These are phyloP conservation scores for Boletales sp. DNA, from an alignment of 768 basidiomycete genomes.

Conservation along the genomic window DNA sequence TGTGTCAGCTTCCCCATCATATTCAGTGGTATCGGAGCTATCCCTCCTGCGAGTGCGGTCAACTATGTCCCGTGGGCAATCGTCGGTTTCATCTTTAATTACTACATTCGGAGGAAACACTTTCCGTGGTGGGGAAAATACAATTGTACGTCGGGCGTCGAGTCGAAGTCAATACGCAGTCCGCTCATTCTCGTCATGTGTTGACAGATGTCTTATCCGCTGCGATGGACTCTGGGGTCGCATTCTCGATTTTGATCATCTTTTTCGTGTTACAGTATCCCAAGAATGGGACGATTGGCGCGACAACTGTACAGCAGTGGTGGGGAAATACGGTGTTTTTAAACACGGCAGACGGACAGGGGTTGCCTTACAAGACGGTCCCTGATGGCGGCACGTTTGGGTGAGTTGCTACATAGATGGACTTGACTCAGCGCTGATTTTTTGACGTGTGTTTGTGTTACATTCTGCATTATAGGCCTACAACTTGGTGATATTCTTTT, in stretches of 20 bases:
- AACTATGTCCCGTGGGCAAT: constrained; percentile 69
- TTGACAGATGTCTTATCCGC: constrained; percentile 60
- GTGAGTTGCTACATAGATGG: constrained; percentile 12
- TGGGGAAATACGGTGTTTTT: constrained; percentile 47
- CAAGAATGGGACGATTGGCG: constrained; percentile 54
- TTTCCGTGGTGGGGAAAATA: constrained; percentile 68
- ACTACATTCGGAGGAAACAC: constrained; percentile 52
- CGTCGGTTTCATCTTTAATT: constrained; percentile 65
- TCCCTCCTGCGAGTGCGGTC: constrained; percentile 65
- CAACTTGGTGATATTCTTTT: no score
- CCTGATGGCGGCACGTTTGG: constrained; percentile 23
- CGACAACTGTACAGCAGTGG: constrained; percentile 52
- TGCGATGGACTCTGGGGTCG: constrained; percentile 68
- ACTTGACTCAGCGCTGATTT: no score
- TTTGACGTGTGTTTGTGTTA: no score
- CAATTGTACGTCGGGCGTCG: constrained; percentile 28
- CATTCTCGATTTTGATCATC: constrained; percentile 51
- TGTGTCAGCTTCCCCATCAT: constrained; percentile 38
- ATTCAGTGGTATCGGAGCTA: constrained; percentile 55
- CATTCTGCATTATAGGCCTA: no score
- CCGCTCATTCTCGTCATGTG: constrained; percentile 14
- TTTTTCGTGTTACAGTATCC: constrained; percentile 67
- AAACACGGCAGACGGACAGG: constrained; percentile 27
- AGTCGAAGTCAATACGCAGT: not conserved
- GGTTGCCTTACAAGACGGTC: constrained; percentile 10